A percentile compares a stretch with the other conserved stretches of the same genome.
These are phyloP conservation scores for Knoxdaviesia proteae DNA, from an alignment of 2,329 filamentous ascomycete genomes.

Conservation along the genomic window DNA sequence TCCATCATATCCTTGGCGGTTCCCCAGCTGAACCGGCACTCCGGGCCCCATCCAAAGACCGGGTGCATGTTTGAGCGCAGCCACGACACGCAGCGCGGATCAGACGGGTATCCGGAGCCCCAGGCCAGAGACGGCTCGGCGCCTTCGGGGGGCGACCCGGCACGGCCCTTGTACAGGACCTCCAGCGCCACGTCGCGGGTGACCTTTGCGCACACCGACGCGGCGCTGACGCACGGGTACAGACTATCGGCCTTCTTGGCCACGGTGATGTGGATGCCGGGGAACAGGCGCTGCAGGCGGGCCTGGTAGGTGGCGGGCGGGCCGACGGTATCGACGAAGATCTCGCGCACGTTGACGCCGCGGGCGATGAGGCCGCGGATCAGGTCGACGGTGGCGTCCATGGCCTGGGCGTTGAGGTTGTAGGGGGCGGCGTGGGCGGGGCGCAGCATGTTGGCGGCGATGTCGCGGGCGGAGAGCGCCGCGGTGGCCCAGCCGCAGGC, in stretches of 20 bases:
- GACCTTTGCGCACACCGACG: slow-evolving; percentile 89
- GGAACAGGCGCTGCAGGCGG: slow-evolving; percentile 68
- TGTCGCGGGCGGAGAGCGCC: slow-evolving; percentile 65
- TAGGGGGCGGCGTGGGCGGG: slow-evolving; percentile 33
- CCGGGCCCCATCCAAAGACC: slow-evolving; percentile 83
- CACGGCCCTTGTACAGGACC: slow-evolving; percentile 39
- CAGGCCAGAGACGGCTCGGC: slow-evolving; percentile 26
- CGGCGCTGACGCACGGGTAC: slow-evolving; percentile 82
- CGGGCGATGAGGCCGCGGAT: slow-evolving; percentile 56
- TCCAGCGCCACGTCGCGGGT: slow-evolving; percentile 82
- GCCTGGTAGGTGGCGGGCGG: slow-evolving; percentile 65
- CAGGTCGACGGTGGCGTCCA: slow-evolving; percentile 73
- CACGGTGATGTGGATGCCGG: slow-evolving; percentile 52
- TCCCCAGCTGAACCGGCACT: slow-evolving; percentile 90
- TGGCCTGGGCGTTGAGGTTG: slow-evolving; percentile 90
- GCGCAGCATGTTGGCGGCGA: slow-evolving; percentile 57
- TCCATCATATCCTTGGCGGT: slow-evolving; percentile 89
- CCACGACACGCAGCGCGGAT: slow-evolving; percentile 64
- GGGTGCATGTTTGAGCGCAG: slow-evolving; percentile 73
- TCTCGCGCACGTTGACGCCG: slow-evolving; percentile 67
- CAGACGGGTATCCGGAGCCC: slow-evolving; percentile 89
- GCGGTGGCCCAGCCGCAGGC: slow-evolving; percentile 68
- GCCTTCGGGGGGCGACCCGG: slow-evolving; percentile 9
- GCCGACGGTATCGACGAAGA: slow-evolving; percentile 92
- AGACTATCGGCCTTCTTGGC: slow-evolving; percentile 84